A percentile compares a stretch with the other conserved stretches of the same genome.
phyloP scores from a whole-genome alignment of 768 basidiomycete species.

The Termitomyces sp. region DNA sequence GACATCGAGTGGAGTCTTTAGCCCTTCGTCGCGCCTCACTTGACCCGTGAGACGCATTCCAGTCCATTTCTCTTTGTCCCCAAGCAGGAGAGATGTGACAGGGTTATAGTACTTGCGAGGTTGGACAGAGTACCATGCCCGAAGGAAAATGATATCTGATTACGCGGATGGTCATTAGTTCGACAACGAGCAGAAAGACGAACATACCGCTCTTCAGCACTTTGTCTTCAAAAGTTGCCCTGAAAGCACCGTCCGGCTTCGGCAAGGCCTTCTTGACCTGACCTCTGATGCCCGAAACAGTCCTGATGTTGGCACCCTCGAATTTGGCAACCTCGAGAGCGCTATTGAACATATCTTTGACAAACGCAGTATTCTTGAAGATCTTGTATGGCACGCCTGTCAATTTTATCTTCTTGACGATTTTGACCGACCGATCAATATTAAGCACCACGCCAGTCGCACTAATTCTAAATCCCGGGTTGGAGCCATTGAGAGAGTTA shows the following conservation, averaged over 20 bases:
- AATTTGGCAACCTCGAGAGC: slow-evolving; percentile 97
- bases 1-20: slow-evolving; percentile 74
- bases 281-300: slow-evolving; percentile 93
- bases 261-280: slow-evolving; percentile 94
- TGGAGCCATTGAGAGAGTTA: slow-evolving; percentile 68
- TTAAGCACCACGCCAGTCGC: slow-evolving; percentile 95
- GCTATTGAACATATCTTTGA: slow-evolving; percentile 95
- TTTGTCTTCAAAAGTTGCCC: slow-evolving; percentile 98
- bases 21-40: slow-evolving; percentile 77
- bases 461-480: slow-evolving; percentile 77
- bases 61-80: slow-evolving; percentile 77
- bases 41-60: slow-evolving; percentile 97
- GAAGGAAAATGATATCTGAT: slow-evolving; percentile 87
- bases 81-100: slow-evolving; percentile 83
- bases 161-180: neutral
- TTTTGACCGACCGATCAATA: slow-evolving; percentile 86
- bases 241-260: slow-evolving; percentile 94
- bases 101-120: slow-evolving; percentile 97
- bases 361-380: slow-evolving; percentile 98
- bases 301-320: slow-evolving; percentile 94
- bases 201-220: slow-evolving; percentile 87
- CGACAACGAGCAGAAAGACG: neutral
- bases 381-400: slow-evolving; percentile 96
- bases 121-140: slow-evolving; percentile 95
- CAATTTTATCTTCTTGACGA: slow-evolving; percentile 97